Evolutionary conservation across 768 basidiomycete species (phyloP), one percentile per base, ranked within the genome.

Genomic region (Mycena olivaceomarginata): DNA sequence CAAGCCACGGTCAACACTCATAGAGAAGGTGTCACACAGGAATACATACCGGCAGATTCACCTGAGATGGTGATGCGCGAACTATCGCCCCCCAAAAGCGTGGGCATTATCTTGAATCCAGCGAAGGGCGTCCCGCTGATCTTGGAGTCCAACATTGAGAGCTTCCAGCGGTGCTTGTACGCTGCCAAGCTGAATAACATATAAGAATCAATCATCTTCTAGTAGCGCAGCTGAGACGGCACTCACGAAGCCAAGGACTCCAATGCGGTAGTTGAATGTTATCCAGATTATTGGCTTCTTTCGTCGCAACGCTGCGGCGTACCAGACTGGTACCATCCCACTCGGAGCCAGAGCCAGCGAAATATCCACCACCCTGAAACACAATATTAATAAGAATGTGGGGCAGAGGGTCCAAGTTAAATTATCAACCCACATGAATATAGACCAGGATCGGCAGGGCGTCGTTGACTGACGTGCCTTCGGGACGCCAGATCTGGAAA

Each of bases 31-130:
- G 18, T 16, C 51, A 3, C 15, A 53, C 7, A 5, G 7, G n/a
- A 53, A 53, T 9, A 22, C 51, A 18, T 53, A 53, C 51, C 51
- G 8, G 51, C 51, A n/a, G 51, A 53, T 53, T 53, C 51, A n/a
- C 62, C 70, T 0, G 64, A 45, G 56, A 73, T 73, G 25, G 72
- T 73, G 53, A 73, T 73, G 40, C 72, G 72, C 56, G 72, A 73
- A 31, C 64, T 63, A 45, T 73, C 56, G 40, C 72, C 64, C n/a
- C 25, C 72, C 72, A 43, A 73, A 73, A 8, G 64, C 64, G 16
- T 25, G 53, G 12, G 72, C 72, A 18, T 66, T 73, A 46, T 73
- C 63, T 66, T 73, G 72, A 37, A 73, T 73, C 51, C 51, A 73
- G 57, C 72, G 15, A 7, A 73, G 56, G 22, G 72, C 72, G 40